Percentiles rank a stretch among this genome's conserved stretches.
Evolutionary conservation across 148 eudicot species (phyloP).

Genomic region (Rhododendron griersonianum): DNA sequence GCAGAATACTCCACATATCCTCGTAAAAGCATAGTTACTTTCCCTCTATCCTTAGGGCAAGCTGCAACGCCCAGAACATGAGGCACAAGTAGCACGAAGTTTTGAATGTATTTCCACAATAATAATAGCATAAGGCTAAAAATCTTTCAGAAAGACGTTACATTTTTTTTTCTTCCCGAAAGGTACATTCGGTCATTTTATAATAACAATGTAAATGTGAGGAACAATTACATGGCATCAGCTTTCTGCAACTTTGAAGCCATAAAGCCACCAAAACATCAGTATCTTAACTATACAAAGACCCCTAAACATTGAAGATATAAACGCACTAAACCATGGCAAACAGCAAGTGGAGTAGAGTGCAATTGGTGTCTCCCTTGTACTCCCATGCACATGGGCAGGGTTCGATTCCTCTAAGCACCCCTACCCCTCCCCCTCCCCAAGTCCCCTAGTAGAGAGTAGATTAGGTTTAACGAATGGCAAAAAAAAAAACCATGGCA

Average conservation of each 20-base stretch:
- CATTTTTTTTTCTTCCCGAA: neutral
- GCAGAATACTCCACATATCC: neutral
- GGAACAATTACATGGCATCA: neutral
- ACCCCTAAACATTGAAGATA: neutral
- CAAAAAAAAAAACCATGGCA: neutral
- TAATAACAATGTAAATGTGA: neutral
- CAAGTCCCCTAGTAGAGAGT: too few relatives aligned
- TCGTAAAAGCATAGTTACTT: neutral
- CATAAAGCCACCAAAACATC: neutral
- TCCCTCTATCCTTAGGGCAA: conserved; percentile 1
- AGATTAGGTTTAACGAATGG: too few relatives aligned
- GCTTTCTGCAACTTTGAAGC: conserved; percentile 1
- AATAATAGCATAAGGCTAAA: neutral
- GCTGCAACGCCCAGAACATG: neutral
- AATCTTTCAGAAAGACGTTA: neutral
- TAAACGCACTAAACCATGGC: neutral
- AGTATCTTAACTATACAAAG: too few relatives aligned
- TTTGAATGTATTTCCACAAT: neutral
- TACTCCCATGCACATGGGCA: too few relatives aligned
- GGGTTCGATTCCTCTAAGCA: too few relatives aligned
- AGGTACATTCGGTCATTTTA: neutral
- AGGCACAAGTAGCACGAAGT: neutral
- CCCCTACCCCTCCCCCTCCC: too few relatives aligned
- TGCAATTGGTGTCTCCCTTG: too few relatives aligned
- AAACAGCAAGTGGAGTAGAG: neutral